Evolutionary conservation across 768 basidiomycete genomes (phyloP).

Genomic region (Dioszegia crocea): DNA sequence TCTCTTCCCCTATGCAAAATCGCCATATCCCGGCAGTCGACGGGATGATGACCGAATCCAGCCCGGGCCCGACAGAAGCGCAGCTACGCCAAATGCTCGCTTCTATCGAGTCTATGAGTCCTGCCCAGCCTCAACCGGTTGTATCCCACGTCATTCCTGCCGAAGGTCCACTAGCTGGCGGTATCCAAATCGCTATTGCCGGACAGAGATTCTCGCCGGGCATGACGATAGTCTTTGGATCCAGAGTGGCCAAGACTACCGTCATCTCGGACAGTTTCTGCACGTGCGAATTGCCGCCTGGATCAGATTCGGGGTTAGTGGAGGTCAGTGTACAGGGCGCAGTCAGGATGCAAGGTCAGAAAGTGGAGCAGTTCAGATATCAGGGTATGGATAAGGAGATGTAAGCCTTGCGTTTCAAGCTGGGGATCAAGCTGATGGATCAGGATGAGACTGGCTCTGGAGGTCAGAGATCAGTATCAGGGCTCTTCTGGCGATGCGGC

Average conservation of each 20-base stretch:
- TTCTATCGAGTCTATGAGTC: neutral
- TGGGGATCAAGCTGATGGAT: neutral
- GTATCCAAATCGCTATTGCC: conserved; percentile 88
- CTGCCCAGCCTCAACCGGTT: conserved; percentile 54
- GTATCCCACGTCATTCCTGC: conserved; percentile 54
- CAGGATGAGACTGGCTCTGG: conserved; percentile 36
- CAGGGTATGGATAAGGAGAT: conserved; percentile 34
- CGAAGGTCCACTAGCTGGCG: conserved; percentile 75
- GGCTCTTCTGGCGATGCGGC: conserved; percentile 34
- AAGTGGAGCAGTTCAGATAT: conserved; percentile 32
- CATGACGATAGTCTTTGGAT: conserved; percentile 77
- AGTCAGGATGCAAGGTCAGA: conserved; percentile 24
- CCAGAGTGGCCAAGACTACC: conserved; percentile 60
- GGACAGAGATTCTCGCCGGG: conserved; percentile 71
- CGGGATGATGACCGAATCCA: neutral
- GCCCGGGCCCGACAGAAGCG: neutral
- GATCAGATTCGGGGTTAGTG: conserved; percentile 74
- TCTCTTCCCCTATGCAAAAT: conserved; percentile 3
- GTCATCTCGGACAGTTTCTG: conserved; percentile 79
- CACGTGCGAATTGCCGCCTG: conserved; percentile 81
- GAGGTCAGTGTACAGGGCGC: conserved; percentile 83
- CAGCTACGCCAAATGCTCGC: conserved; percentile 14
- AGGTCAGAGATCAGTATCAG: conserved; percentile 35
- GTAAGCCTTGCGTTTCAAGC: conserved; percentile 19
- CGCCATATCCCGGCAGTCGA: neutral